A percentile compares a stretch with the other conserved stretches of the same genome.
Evolutionary conservation across 257 asterid genomes (phyloP).

Genomic region (Perilla frutescens): DNA sequence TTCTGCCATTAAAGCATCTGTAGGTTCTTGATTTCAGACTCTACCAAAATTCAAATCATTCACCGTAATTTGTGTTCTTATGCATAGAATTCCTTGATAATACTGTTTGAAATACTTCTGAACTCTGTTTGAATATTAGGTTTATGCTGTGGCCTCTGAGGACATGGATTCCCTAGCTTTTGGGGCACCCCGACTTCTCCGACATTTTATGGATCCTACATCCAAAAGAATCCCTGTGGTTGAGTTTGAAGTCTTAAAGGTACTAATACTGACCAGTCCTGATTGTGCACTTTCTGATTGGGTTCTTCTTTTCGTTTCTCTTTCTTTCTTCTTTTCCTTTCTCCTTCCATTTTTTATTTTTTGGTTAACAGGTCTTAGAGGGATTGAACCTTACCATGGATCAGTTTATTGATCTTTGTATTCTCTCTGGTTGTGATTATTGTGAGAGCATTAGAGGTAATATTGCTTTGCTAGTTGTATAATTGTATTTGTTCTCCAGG

Average conservation of each 20-base stretch:
- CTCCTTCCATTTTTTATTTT: not conserved
- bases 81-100: too few species aligned
- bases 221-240: conserved; percentile 87
- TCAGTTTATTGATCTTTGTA: conserved; percentile 95
- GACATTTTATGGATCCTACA: conserved; percentile 95
- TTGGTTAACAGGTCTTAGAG: conserved; percentile 69
- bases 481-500: not conserved
- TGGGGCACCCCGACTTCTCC: conserved; percentile 89
- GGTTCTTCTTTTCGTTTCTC: not conserved
- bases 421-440: conserved; percentile 95
- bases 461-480: conserved; percentile 18
- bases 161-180: conserved; percentile 98
- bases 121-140: conserved; percentile 53
- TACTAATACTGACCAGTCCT: conserved; percentile 39
- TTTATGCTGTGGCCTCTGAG: conserved; percentile 96
- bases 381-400: conserved; percentile 85
- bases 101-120: conserved; percentile 26
- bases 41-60: not conserved
- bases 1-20: not conserved
- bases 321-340: not conserved
- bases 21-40: conserved; percentile 20
- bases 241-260: conserved; percentile 88
- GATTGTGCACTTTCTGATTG: conserved; percentile 26
- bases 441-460: conserved; percentile 95
- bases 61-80: not conserved